Conservation (phyloP, 1,284 basidiomycete species). For the Athelia psychrophila region DNA sequence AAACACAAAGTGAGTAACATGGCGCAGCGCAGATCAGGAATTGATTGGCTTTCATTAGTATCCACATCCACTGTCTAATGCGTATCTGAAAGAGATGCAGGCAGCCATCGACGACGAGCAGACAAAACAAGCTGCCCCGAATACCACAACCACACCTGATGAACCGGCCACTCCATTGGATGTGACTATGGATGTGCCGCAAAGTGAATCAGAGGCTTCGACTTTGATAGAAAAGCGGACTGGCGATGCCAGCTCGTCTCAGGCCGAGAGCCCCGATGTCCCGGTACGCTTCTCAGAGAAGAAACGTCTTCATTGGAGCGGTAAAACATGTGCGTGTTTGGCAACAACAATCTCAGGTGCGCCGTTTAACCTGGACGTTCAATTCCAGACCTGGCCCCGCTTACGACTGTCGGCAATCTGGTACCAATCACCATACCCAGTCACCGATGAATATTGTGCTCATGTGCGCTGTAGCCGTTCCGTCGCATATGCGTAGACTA, state of each 20-base stretch:
- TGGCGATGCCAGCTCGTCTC: conserved; percentile 25
- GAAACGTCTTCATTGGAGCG: conserved; percentile 82
- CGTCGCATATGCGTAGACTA: conserved; percentile 83
- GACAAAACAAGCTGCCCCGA: no score
- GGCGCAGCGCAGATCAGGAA: neutral
- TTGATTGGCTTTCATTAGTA: conserved; percentile 44
- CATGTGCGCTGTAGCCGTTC: conserved; percentile 66
- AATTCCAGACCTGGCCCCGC: conserved; percentile 78
- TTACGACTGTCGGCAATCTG: conserved; percentile 95
- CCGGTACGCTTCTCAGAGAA: conserved; percentile 80
- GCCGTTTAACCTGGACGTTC: neutral
- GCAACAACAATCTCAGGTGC: no score
- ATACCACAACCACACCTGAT: conserved; percentile 7
- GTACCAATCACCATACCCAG: conserved; percentile 36
- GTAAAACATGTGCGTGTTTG: conserved; percentile 74
- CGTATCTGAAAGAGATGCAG: conserved; percentile 66
- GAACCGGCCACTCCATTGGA: no score
- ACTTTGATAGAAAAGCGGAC: conserved; percentile 30
- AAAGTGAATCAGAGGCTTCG: conserved; percentile 10
- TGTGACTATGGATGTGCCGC: no score
- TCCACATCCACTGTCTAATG: conserved; percentile 60
- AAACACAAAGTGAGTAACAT: conserved; percentile 57
- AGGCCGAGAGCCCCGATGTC: conserved; percentile 61
- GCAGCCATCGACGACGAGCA: conserved; percentile 33
- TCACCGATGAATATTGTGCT: neutral